Evolutionary conservation across 2,329 filamentous ascomycete species (phyloP).

Genomic region (Paracamarosporium sp.): DNA sequence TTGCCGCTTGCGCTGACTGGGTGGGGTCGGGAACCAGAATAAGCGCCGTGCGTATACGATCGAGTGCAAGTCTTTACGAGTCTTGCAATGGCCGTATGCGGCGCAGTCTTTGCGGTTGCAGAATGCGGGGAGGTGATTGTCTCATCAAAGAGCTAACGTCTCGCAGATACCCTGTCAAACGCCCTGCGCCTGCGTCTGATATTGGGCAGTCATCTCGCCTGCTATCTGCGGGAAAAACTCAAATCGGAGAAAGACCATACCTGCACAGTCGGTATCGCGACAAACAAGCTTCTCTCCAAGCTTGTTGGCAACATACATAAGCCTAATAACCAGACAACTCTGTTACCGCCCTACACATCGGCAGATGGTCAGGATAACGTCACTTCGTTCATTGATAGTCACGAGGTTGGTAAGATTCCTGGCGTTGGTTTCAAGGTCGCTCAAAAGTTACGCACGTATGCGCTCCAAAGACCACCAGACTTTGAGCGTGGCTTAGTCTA

Average conservation of each 20-base stretch:
- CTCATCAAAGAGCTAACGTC: slow-evolving; percentile 20
- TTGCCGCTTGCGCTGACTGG: background rate
- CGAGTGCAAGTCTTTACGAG: background rate
- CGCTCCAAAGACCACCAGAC: slow-evolving; percentile 57
- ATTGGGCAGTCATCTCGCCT: slow-evolving; percentile 81
- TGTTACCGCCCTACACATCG: slow-evolving; percentile 69
- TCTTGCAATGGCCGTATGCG: background rate
- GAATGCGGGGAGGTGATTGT: background rate
- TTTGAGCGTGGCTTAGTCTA: slow-evolving; percentile 56
- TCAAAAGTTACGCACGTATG: slow-evolving; percentile 68
- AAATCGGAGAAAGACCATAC: slow-evolving; percentile 84
- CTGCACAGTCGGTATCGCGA: slow-evolving; percentile 85
- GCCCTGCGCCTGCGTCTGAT: slow-evolving; percentile 66
- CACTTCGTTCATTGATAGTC: slow-evolving; percentile 73
- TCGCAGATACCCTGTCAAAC: slow-evolving; percentile 31
- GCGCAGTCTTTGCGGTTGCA: slow-evolving; percentile 6
- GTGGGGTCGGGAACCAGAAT: slow-evolving; percentile 2
- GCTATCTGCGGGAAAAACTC: slow-evolving; percentile 73
- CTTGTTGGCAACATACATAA: slow-evolving; percentile 85
- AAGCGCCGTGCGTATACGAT: background rate
- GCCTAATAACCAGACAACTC: slow-evolving; percentile 83
- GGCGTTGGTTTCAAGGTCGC: slow-evolving; percentile 85
- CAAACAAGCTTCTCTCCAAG: slow-evolving; percentile 86
- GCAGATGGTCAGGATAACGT: slow-evolving; percentile 55
- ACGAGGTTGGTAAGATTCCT: slow-evolving; percentile 81